Conservation (phyloP, 129 eudicot genomes). For the Lactuca sativa region DNA sequence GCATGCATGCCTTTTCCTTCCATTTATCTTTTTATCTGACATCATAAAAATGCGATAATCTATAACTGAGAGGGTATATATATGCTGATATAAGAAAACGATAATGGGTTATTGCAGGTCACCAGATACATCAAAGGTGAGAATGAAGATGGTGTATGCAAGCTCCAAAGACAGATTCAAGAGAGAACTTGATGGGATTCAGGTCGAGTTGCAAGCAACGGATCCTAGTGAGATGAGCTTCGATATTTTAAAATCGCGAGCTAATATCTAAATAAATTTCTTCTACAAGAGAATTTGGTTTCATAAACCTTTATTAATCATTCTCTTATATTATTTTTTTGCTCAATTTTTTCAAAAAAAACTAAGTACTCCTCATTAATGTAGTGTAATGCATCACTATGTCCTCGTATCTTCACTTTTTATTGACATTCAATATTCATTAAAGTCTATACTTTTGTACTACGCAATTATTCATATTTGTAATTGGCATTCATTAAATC, state of each 20-base stretch:
- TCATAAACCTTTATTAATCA: slow-evolving; percentile 19
- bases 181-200: slow-evolving; percentile 94
- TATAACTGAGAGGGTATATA: too few species aligned
- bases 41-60: neutral
- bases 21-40: neutral
- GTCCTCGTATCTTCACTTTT: slow-evolving; percentile 8
- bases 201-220: slow-evolving; percentile 85
- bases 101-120: slow-evolving; percentile 42
- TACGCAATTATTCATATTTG: neutral
- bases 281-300: slow-evolving; percentile 10
- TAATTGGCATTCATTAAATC: neutral
- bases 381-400: slow-evolving; percentile 27
- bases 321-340: slow-evolving; percentile 17
- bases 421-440: slow-evolving; percentile 7
- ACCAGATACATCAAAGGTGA: slow-evolving; percentile 83
- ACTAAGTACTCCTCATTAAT: slow-evolving; percentile 6
- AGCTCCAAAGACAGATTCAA: slow-evolving; percentile 92
- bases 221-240: slow-evolving; percentile 96
- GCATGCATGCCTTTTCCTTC: neutral
- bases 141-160: slow-evolving; percentile 95
- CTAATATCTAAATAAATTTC: slow-evolving; percentile 32
- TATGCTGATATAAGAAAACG: neutral
- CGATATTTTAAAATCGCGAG: slow-evolving; percentile 78
- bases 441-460: slow-evolving; percentile 3
- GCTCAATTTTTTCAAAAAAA: slow-evolving; percentile 14